These are phyloP conservation scores for Saccharomycopsis schoenii DNA, from an alignment of 805 yeast genomes.

Conservation along the genomic window DNA sequence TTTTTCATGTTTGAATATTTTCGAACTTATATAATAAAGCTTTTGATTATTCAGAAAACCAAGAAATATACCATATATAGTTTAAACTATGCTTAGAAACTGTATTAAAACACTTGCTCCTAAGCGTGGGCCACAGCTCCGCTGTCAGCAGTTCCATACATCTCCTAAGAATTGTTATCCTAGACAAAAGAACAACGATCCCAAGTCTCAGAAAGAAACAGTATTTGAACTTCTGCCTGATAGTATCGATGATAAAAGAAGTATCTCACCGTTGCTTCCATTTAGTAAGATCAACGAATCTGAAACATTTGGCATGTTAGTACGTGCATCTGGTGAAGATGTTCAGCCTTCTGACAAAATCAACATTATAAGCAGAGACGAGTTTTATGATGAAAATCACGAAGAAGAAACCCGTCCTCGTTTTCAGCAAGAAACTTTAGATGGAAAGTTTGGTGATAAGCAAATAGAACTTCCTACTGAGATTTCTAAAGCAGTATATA, in stretches of 20 bases:
- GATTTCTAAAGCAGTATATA: conserved; percentile 49
- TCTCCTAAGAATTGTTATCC: not conserved
- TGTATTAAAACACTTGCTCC: not conserved
- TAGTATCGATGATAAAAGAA: not conserved
- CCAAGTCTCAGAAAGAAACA: not conserved
- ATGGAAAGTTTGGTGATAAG: conserved; percentile 43
- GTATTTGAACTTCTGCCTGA: not conserved
- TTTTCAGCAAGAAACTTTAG: conserved; percentile 45
- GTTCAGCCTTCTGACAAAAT: conserved; percentile 1
- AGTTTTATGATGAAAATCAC: conserved; percentile 25
- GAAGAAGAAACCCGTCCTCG: conserved; percentile 28
- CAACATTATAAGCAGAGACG: conserved; percentile 30
- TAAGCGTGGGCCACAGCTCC: not conserved
- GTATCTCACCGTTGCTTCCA: conserved; percentile 3
- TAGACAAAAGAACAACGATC: not conserved
- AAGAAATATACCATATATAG: too few species aligned
- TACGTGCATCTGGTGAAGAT: conserved; percentile 11
- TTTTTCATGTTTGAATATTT: too few species aligned
- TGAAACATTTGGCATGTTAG: conserved; percentile 18
- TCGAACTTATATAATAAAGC: too few species aligned
- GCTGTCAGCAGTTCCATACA: not conserved
- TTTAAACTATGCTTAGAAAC: not conserved
- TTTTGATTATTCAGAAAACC: too few species aligned
- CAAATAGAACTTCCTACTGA: conserved; percentile 47
- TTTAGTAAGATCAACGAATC: conserved; percentile 7